Percentiles rank a stretch among this genome's conserved stretches.
Evolutionary conservation across 1,284 basidiomycete species (phyloP).

Genomic region (Moesziomyces antarcticus): DNA sequence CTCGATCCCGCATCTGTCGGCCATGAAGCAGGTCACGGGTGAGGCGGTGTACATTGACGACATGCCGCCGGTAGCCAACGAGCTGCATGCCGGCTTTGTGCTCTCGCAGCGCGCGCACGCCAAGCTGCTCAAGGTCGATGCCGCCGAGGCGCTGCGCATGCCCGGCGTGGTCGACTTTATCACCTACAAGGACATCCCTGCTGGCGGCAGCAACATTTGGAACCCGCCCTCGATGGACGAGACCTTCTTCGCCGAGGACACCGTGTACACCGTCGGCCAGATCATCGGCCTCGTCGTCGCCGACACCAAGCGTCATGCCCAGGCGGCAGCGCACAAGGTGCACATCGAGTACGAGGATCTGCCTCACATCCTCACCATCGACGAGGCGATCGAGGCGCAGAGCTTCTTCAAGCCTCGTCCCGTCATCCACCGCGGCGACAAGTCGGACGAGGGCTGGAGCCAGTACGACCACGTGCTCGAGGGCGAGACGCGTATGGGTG

Average conservation of each 20-base stretch:
- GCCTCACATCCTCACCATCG: conserved; percentile 67
- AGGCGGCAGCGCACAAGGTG: conserved; percentile 65
- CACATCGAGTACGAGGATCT: conserved; percentile 67
- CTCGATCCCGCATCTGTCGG: conserved; percentile 64
- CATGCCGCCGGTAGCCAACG: conserved; percentile 62
- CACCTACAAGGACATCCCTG: conserved; percentile 63
- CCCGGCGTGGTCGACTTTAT: conserved; percentile 65
- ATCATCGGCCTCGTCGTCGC: conserved; percentile 67
- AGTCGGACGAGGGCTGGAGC: conserved; percentile 42
- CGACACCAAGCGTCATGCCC: conserved; percentile 66
- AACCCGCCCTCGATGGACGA: conserved; percentile 67
- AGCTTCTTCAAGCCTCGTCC: conserved; percentile 60
- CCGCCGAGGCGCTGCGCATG: conserved; percentile 61
- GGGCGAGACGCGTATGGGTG: conserved; percentile 65
- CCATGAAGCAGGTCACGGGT: conserved; percentile 68
- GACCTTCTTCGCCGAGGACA: conserved; percentile 66
- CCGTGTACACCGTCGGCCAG: conserved; percentile 65
- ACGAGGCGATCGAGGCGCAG: conserved; percentile 61
- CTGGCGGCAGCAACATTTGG: conserved; percentile 66
- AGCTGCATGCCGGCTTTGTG: conserved; percentile 66
- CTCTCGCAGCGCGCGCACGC: conserved; percentile 67
- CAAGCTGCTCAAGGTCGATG: conserved; percentile 63
- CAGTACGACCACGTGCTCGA: conserved; percentile 60
- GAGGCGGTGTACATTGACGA: conserved; percentile 68
- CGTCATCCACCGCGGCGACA: conserved; percentile 52